phyloP scores from a whole-genome alignment of 441 rosid genomes.

The Geranium incanum region DNA sequence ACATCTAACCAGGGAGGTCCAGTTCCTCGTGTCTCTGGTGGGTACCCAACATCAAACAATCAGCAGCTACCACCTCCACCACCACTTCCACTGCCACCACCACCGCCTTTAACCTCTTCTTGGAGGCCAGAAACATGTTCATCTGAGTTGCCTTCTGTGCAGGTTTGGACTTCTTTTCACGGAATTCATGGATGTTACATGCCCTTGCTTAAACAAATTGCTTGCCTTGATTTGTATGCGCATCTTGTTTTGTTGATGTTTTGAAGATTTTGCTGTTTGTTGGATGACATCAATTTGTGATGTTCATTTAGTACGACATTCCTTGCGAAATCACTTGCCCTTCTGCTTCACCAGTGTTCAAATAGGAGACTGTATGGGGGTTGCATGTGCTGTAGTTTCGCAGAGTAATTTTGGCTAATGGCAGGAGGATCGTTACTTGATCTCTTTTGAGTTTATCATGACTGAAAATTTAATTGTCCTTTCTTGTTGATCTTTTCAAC shows the following conservation, averaged over 20 bases:
- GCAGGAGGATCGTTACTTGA: background rate
- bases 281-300: background rate
- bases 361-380: background rate
- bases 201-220: conserved; percentile 15
- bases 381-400: background rate
- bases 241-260: background rate
- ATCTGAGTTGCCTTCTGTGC: conserved; percentile 49
- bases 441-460: background rate
- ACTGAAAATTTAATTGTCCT: background rate
- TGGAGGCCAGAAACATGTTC: conserved; percentile 66
- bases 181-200: conserved; percentile 12
- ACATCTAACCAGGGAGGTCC: conserved; percentile 49
- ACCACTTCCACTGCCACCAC: conserved; percentile 14
- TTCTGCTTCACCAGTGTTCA: background rate
- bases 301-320: background rate
- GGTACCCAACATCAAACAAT: conserved; percentile 47
- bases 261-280: background rate
- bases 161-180: conserved; percentile 45
- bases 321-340: background rate
- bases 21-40: conserved; percentile 48
- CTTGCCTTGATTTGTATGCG: background rate
- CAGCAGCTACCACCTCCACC: conserved; percentile 30
- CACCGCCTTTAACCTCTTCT: conserved; percentile 39
- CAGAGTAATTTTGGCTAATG: background rate
- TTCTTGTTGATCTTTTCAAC: background rate